Evolutionary conservation across 208 protist species (phyloP), one percentile per base, ranked within the genome.

Genomic region (Acanthamoeba sp.): DNA sequence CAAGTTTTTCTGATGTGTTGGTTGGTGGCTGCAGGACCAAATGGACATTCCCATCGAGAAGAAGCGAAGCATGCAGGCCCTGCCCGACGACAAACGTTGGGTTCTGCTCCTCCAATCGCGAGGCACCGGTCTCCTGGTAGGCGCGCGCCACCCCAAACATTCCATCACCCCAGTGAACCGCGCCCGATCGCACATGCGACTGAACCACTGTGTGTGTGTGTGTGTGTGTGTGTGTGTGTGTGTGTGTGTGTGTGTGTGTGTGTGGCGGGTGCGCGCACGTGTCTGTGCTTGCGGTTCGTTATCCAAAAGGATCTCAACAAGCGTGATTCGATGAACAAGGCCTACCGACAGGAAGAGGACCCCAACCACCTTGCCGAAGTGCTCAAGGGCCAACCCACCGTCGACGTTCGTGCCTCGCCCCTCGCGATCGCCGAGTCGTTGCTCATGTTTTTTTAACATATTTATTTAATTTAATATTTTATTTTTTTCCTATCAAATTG

Each of bases 1-100:
- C n/a, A n/a, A n/a, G n/a, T n/a, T n/a, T n/a, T n/a, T n/a, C n/a
- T 24, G 18, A 66, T n/a, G 24, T 66, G 57, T 66, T 66, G 24
- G 18, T 66, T 66, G 57, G 24, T 24, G 57, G 22, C 55, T 22
- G 5, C 55, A 87, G 76, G 88, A 93, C 40, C 88, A 93, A 80
- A 93, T 93, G 88, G 88, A 93, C 64, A 93, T 93, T 36, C 88
- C 62, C 32, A 80, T 73, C 20, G 88, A 93, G 29, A 93, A 93
- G 88, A 93, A 80, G 48, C 62, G 38, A 6, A 80, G 62, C 57
- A 93, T 93, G 88, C 55, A 64, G 62, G 48, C 36, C 29, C 88
- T 93, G 14, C 62, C 55, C 1, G 64, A 93, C 38, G 88, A 93
- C 57, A 93, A 93, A n/a, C 36, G 48, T 4, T 93, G 88, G 88